Evolutionary conservation across 2,329 filamentous ascomycete species (phyloP).

Genomic region (Sarocladiaceae sp.): DNA sequence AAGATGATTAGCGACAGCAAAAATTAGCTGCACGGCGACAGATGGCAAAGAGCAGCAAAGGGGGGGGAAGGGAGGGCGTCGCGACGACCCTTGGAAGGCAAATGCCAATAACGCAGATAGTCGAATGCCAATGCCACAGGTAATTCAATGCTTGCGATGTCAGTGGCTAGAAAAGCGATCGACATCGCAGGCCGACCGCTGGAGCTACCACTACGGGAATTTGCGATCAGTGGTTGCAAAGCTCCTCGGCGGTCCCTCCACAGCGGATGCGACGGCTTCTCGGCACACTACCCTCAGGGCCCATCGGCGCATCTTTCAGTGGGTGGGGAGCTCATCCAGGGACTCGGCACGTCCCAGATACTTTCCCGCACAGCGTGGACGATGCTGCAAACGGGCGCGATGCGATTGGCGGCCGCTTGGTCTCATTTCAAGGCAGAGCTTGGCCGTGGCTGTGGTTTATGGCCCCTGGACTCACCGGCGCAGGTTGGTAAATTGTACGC

Average conservation of each 20-base stretch:
- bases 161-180: background rate
- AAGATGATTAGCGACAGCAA: background rate
- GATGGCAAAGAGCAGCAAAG: background rate
- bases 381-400: background rate
- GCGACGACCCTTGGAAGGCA: too few relatives aligned
- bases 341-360: too few relatives aligned
- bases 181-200: too few relatives aligned
- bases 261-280: slow-evolving; percentile 1
- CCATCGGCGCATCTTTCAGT: background rate
- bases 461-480: background rate
- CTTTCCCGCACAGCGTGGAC: background rate
- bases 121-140: background rate
- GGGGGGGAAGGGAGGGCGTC: slow-evolving; percentile 2
- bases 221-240: background rate
- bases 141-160: background rate
- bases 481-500: too few relatives aligned
- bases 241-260: background rate
- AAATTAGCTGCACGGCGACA: background rate
- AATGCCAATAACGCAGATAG: background rate
- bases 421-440: background rate
- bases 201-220: too few relatives aligned
- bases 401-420: background rate
- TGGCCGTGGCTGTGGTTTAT: background rate
- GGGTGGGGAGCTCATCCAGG: background rate
- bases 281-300: background rate